A percentile compares a stretch with the other conserved stretches of the same genome.
These are phyloP conservation scores for Penicillium frequentans DNA, from an alignment of 2,329 filamentous ascomycete genomes.

Conservation along the genomic window DNA sequence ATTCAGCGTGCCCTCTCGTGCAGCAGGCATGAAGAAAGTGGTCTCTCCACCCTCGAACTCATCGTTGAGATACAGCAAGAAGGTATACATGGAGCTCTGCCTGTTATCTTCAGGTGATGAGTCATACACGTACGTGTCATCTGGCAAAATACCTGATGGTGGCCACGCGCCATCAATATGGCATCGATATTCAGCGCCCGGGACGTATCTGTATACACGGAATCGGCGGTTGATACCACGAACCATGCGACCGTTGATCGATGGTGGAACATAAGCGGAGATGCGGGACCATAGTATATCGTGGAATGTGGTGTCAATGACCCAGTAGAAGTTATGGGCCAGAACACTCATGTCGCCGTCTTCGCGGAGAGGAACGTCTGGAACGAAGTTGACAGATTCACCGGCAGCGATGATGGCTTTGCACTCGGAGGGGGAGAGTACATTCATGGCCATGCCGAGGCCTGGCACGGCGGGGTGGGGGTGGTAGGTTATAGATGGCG, in stretches of 20 bases:
- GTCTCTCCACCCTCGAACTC: constrained; percentile 72
- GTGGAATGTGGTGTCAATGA: constrained; percentile 64
- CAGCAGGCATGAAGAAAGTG: constrained; percentile 67
- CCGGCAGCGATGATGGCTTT: constrained; percentile 65
- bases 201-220: constrained; percentile 70
- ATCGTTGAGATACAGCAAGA: constrained; percentile 69
- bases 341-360: constrained; percentile 65
- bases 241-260: constrained; percentile 57
- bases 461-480: constrained; percentile 64
- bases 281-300: constrained; percentile 64
- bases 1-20: constrained; percentile 65
- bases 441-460: constrained; percentile 59
- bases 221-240: constrained; percentile 69
- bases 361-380: constrained; percentile 67
- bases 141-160: constrained; percentile 62
- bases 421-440: constrained; percentile 64
- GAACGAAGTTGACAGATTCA: constrained; percentile 65
- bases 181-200: constrained; percentile 69
- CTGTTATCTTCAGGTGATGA: constrained; percentile 58
- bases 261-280: constrained; percentile 56
- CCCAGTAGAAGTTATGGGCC: constrained; percentile 74
- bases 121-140: constrained; percentile 66
- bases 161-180: constrained; percentile 75
- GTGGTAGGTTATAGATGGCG: constrained; percentile 54
- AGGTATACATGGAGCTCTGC: constrained; percentile 69